Evolutionary conservation across 164 flowering plant species (phyloP), one percentile per base, ranked within the genome.

Genomic region (Sextonia rubra): DNA sequence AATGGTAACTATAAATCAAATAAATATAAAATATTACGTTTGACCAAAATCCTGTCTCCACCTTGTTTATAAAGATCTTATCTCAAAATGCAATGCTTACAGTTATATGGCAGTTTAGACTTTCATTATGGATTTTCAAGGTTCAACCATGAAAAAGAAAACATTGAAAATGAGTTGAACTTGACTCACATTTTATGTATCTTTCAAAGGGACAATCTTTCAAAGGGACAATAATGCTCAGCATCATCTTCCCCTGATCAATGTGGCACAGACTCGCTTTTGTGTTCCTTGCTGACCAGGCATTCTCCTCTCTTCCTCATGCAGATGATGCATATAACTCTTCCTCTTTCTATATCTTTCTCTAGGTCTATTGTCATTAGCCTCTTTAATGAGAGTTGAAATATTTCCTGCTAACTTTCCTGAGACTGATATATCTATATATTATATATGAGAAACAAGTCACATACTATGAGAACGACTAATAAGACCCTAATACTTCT

Each of bases 221-320:
- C 47, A 25, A 25, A 12, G 0, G 11, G 44, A 7, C 44, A 32
- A 6, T 32, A 32, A 6, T 32, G 9, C 44, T 62, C 17, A 23
- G 29, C 12, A 30, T 64, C 20, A 29, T 22, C 67, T 30, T 64
- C 30, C 44, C 20, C 7, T 30, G 15, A 29, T 29, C 20, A 64
- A 64, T 14, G 44, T 64, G 67, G 29, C n/a, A 17, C 64, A 3
- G 9, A 61, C 4, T 61, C 27, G 1, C 65, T 25, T 27, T 17
- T 15, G 67, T 26, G 12, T 64, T 30, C 32, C 67, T 52, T 52
- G 37, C 47, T 64, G 67, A 64, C 67, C 67, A 64, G 67, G 67
- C 37, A 64, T 29, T 29, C n/a, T 12, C 7, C 67, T 27, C 67
- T 30, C 47, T 14, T 12, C 58, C 58, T 15, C 14, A 2, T 20